Percentiles rank a stretch among this genome's conserved stretches.
These are phyloP conservation scores for Petunia secreta DNA, from an alignment of 257 asterid genomes.

Conservation along the genomic window DNA sequence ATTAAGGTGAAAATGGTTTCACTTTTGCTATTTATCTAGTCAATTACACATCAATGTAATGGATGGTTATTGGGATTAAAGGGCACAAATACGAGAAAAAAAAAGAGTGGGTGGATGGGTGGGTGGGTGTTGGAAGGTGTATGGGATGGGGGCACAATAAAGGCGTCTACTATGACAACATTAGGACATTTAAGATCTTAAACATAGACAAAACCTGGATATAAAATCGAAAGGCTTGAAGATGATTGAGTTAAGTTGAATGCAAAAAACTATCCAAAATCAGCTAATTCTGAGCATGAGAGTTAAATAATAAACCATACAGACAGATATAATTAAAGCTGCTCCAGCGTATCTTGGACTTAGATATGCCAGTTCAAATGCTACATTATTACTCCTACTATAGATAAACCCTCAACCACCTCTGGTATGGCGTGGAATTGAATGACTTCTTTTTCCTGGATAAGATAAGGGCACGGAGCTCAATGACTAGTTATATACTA, in stretches of 20 bases:
- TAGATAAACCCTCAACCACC: conserved; percentile 41
- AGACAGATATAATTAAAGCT: no score
- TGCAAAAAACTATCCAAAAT: no score
- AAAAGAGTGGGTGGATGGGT: no score
- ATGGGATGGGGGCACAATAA: no score
- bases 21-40: neutral
- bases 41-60: neutral
- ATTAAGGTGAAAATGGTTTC: neutral
- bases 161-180: no score
- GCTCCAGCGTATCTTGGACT: neutral
- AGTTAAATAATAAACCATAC: no score
- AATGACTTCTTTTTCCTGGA: neutral
- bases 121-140: no score
- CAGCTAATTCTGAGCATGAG: no score
- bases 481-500: conserved; percentile 46
- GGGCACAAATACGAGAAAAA: neutral
- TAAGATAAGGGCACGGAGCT: conserved; percentile 25
- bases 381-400: conserved; percentile 36
- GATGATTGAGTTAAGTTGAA: no score
- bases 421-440: conserved; percentile 44
- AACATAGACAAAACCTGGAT: no score
- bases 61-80: neutral
- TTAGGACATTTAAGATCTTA: no score
- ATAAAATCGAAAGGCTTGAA: no score
- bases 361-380: neutral